Conservation (phyloP, 148 eudicot species). For the Mesembryanthemum crystallinum region DNA sequence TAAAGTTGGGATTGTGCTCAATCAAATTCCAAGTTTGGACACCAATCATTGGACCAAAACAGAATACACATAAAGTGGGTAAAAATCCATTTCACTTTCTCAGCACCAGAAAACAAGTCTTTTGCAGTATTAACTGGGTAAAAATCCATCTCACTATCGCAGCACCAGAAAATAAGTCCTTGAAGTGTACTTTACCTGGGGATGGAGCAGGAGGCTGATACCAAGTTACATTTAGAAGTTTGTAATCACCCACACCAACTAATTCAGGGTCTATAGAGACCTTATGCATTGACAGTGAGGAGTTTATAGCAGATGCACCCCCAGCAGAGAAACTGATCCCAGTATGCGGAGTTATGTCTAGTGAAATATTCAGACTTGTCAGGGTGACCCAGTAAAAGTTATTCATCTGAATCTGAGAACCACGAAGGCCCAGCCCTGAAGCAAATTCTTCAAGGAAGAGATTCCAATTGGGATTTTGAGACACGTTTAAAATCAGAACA, state of each 20-base stretch:
- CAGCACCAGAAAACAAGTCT: conserved; percentile 3
- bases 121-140: too few relatives aligned
- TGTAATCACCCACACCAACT: conserved; percentile 73
- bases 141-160: neutral
- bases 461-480: conserved; percentile 72
- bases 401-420: conserved; percentile 75
- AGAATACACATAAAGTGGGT: neutral
- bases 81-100: neutral
- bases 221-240: conserved; percentile 86
- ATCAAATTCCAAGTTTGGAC: conserved; percentile 1
- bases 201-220: conserved; percentile 69
- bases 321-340: conserved; percentile 67
- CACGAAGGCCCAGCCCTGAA: conserved; percentile 60
- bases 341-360: conserved; percentile 79
- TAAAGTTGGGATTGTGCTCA: neutral
- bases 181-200: conserved; percentile 51
- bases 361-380: conserved; percentile 83
- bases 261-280: conserved; percentile 59
- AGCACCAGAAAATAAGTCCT: conserved; percentile 5
- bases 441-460: conserved; percentile 70
- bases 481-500: conserved; percentile 71
- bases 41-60: neutral
- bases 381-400: conserved; percentile 67
- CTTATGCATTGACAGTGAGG: conserved; percentile 67
- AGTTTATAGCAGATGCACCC: conserved; percentile 64